Evolutionary conservation across 768 basidiomycete genomes (phyloP), one percentile per base, ranked within the genome.

Genomic region (Termitomyces sp.): DNA sequence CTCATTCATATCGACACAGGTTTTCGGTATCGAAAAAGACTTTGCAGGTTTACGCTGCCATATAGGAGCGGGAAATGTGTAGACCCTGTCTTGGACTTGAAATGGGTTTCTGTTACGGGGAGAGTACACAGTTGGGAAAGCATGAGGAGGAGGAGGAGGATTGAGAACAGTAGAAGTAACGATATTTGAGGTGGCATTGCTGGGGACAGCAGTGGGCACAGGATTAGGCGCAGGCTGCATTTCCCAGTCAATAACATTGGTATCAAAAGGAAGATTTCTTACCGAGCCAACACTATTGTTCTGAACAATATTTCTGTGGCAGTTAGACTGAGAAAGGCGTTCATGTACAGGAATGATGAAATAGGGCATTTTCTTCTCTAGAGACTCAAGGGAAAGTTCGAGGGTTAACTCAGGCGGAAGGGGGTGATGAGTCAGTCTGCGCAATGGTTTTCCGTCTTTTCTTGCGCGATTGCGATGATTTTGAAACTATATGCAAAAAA

Each of bases 401-500:
- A n/a, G n/a, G n/a, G n/a, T n/a, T n/a, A n/a, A n/a, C n/a, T 68
- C 60, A 1, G 61, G 35, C 0, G 68, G 69, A 5, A 63, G 58
- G 1, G 57, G 59, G 9, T 68, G 64, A 1, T 63, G 32, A 1
- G 59, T 5, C 21, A 68, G 54, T 45, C 67, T 70, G 2, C 42
- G 57, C 6, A 70, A 25, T 7, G 7, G 10, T 43, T 42, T 67
- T 7, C 70, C 70, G 16, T 71, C 75, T 44, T 63, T 68, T 43
- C 65, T 75, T 0, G 72, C 70, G 8, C 77, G 74, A 49, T 69
- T 71, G 3, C 83, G 76, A 38, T 77, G 78, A 35, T 84, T 84
- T 68, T 84, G 82, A 53, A 84, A 84, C 82, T 84, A 16, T 3
- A 16, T 4, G 10, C 14, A n/a, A n/a, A n/a, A n/a, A n/a, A n/a